Evolutionary conservation across 129 eudicot species (phyloP).

Genomic region (Solidago caesia): DNA sequence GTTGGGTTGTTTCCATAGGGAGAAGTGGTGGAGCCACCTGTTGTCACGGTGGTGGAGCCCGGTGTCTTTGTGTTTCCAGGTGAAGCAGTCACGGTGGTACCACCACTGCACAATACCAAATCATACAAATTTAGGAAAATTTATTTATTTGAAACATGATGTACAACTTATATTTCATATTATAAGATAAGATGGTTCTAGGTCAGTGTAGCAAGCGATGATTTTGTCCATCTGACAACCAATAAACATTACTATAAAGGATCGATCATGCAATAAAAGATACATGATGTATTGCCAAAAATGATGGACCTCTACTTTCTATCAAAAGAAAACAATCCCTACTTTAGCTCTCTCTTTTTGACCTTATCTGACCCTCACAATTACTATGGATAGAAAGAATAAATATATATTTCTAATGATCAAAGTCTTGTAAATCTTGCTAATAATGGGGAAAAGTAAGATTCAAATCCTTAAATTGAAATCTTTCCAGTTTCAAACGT

Average conservation of each 20-base stretch:
- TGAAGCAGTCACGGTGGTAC: not conserved
- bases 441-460: not conserved
- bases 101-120: slow-evolving; percentile 21
- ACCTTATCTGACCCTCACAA: slow-evolving; percentile 18
- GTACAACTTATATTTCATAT: no score
- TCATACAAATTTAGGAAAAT: not conserved
- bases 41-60: slow-evolving; percentile 33
- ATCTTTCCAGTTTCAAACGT: no score
- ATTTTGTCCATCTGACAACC: no score
- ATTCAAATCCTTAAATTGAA: no score
- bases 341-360: slow-evolving; percentile 28
- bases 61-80: slow-evolving; percentile 29
- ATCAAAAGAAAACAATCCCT: slow-evolving; percentile 20
- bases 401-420: not conserved
- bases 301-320: slow-evolving; percentile 14
- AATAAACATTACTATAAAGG: not conserved
- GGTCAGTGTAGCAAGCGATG: not conserved
- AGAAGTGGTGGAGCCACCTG: slow-evolving; percentile 33
- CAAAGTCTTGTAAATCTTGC: not conserved
- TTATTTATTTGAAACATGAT: no score
- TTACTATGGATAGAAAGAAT: not conserved
- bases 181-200: no score
- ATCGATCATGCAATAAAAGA: slow-evolving; percentile 11
- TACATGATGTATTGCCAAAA: not conserved
- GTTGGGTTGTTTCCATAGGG: slow-evolving; percentile 39